Evolutionary conservation across 805 yeast species (phyloP), one percentile per base, ranked within the genome.

Genomic region (Hanseniaspora opuntiae): DNA sequence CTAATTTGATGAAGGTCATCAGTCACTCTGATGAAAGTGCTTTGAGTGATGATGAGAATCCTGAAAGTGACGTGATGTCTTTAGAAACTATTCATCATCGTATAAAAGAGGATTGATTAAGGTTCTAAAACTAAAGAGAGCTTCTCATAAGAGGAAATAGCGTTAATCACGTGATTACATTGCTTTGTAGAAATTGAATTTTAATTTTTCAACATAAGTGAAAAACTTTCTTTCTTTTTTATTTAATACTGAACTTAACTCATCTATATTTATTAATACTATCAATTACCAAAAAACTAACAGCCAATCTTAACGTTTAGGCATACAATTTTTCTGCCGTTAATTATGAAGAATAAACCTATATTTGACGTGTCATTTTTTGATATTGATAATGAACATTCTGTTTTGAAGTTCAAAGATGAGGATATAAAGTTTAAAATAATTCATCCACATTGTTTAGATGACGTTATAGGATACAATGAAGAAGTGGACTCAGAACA

Each of bases 301-400:
- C 3, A 24, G 25, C 25, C 3, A 24, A 25, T n/a, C n/a, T n/a
- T n/a, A n/a, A n/a, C n/a, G n/a, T n/a, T 25, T 8, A 25, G 28
- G 28, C 28, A 25, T 1, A 2, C 9, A 25, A 8, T 6, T 25
- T 2, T 25, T 8, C 6, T 6, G 5, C 9, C 6, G 40, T 19
- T 17, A 17, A 40, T 1, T 7, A 41, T 14, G 17, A 40, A 33
- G 5, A 30, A 37, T 10, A 51, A 51, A 14, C 32, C 16, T 4
- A 42, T 37, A 11, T 44, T 44, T 44, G 54, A 51, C 11, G 19
- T 51, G 6, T 51, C 54, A 5, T 51, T 51, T 20, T 51, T 51
- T 30, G 32, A 51, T 9, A 42, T 51, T 9, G 41, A 51, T 25
- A 25, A 19, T 10, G 22, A 44, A n/a, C 14, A 37, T 17, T 44